These are phyloP conservation scores for Linum trigynum DNA, from an alignment of 345 rosid genomes.

Conservation along the genomic window DNA sequence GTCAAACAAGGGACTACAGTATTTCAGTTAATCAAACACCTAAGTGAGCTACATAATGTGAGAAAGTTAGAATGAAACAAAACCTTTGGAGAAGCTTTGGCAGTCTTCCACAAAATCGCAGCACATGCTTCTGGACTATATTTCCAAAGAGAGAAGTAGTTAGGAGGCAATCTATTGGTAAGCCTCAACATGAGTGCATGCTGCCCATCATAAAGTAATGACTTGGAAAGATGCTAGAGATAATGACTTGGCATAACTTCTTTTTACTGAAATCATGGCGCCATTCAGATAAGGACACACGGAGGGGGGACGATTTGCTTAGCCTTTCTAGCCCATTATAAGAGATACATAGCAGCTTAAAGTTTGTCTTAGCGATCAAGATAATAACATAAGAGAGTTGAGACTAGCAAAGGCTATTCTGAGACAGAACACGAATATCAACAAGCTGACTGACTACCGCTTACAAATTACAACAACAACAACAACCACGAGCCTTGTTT, in stretches of 20 bases:
- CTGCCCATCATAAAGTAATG: too few relatives aligned
- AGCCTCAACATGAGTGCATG: background rate
- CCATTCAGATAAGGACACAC: background rate
- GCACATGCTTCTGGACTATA: slow-evolving; percentile 27
- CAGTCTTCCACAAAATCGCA: slow-evolving; percentile 26
- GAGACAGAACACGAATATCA: background rate
- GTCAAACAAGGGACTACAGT: background rate
- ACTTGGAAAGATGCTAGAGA: background rate
- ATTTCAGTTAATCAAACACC: background rate
- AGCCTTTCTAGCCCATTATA: background rate
- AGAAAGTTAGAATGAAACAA: background rate
- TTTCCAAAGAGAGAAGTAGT: background rate
- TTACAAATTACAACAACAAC: background rate
- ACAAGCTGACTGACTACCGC: background rate
- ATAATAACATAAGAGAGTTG: background rate
- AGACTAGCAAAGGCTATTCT: background rate
- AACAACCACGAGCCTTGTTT: background rate
- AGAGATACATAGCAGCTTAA: background rate
- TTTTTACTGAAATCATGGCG: background rate
- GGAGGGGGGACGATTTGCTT: background rate
- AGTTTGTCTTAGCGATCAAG: background rate
- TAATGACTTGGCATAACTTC: too few relatives aligned
- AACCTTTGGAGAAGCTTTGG: slow-evolving; percentile 25
- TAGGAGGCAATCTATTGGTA: background rate
- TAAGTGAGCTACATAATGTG: background rate